These are phyloP conservation scores for Sedum album DNA, from an alignment of 164 flowering plant species.

Conservation along the genomic window DNA sequence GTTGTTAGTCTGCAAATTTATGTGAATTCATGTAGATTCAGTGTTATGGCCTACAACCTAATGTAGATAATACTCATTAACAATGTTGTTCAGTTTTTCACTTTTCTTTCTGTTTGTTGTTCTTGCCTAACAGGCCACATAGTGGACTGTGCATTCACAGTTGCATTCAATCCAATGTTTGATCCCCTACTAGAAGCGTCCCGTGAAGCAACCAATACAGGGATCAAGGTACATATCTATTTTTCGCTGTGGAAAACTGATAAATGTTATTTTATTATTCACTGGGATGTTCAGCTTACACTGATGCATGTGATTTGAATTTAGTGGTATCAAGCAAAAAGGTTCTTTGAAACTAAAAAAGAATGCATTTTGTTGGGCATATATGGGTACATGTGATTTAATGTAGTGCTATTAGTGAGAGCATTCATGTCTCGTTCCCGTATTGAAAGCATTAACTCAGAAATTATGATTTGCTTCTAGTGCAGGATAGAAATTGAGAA, in stretches of 20 bases:
- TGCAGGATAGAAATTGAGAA: not conserved
- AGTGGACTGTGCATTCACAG: conserved; percentile 93
- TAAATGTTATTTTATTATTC: not conserved
- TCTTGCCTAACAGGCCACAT: conserved; percentile 52
- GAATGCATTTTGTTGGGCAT: too few species aligned
- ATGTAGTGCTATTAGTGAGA: too few species aligned
- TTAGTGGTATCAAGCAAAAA: too few species aligned
- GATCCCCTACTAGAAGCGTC: conserved; percentile 89
- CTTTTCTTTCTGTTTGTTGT: not conserved
- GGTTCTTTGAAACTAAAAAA: too few species aligned
- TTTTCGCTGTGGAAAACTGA: not conserved
- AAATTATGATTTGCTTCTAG: not conserved
- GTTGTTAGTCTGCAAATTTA: not conserved
- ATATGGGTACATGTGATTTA: too few species aligned
- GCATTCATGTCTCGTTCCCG: too few species aligned
- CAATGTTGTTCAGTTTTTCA: too few species aligned
- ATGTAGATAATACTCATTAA: too few species aligned
- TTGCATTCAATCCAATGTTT: conserved; percentile 94
- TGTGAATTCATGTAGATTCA: not conserved
- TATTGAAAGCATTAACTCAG: not conserved
- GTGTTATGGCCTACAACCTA: too few species aligned
- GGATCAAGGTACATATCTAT: conserved; percentile 50
- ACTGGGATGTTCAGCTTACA: too few species aligned
- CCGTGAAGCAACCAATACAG: conserved; percentile 91
- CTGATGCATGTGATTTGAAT: not conserved